Percentiles rank a stretch among this genome's conserved stretches.
Evolutionary conservation across 2,329 filamentous ascomycete species (phyloP).

Genomic region (Colletotrichum sp.): DNA sequence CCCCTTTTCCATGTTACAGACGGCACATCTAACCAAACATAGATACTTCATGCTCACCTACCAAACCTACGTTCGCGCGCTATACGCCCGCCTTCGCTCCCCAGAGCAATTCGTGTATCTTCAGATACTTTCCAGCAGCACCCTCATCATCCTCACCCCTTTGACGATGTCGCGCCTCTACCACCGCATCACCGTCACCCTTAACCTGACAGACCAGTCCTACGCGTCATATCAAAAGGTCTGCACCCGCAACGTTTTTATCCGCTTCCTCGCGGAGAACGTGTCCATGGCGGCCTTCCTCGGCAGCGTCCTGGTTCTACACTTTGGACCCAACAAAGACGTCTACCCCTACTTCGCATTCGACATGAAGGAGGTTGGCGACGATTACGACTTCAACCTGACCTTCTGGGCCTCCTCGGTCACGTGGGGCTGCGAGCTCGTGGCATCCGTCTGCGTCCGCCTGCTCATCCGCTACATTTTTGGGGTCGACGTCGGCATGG

Average conservation of each 20-base stretch:
- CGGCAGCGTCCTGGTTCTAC: constrained; percentile 68
- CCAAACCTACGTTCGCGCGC: constrained; percentile 72
- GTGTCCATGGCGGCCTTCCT: constrained; percentile 72
- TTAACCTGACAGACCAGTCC: constrained; percentile 63
- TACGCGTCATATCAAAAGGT: constrained; percentile 71
- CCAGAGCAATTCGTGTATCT: constrained; percentile 70
- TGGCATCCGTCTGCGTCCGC: constrained; percentile 64
- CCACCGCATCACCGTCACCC: constrained; percentile 58
- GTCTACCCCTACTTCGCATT: constrained; percentile 76
- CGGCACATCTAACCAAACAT: constrained; percentile 11
- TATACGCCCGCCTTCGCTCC: constrained; percentile 71
- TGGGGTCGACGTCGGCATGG: constrained; percentile 65
- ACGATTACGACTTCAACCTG: constrained; percentile 64
- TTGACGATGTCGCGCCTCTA: constrained; percentile 66
- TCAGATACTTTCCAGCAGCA: constrained; percentile 67
- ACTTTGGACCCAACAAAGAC: constrained; percentile 70
- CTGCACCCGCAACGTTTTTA: constrained; percentile 70
- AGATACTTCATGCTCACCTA: constrained; percentile 74
- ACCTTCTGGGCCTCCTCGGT: constrained; percentile 68
- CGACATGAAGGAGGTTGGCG: constrained; percentile 45
- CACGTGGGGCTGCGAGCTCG: constrained; percentile 72
- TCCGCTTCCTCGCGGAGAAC: constrained; percentile 71
- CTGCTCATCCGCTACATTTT: constrained; percentile 64
- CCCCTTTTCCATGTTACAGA: background rate
- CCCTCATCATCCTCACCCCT: constrained; percentile 67